Evolutionary conservation across 129 eudicot species (phyloP).

Genomic region (Saussurea involucrata): DNA sequence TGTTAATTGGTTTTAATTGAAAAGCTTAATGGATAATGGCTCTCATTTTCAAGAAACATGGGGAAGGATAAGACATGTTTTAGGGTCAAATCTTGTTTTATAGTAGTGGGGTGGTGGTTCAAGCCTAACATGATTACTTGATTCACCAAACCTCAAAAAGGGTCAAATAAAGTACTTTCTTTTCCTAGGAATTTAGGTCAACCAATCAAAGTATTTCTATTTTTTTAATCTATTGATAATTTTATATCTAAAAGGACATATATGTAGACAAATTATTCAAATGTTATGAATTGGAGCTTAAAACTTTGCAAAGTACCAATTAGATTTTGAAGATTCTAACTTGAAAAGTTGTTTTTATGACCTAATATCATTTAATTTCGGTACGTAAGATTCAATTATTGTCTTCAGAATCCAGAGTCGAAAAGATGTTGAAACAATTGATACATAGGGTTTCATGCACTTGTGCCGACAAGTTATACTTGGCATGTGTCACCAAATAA

Average conservation of each 20-base stretch:
- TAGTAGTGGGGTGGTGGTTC: conserved; percentile 32
- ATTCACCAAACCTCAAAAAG: conserved; percentile 10
- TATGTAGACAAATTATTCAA: neutral
- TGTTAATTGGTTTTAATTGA: conserved; percentile 19
- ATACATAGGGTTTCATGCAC: neutral
- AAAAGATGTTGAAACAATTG: neutral
- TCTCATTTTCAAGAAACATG: conserved; percentile 37
- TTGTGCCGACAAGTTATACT: neutral
- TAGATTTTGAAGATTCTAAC: neutral
- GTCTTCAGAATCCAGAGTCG: neutral
- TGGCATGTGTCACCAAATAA: conserved; percentile 11
- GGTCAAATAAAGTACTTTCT: conserved; percentile 14
- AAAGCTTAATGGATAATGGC: conserved; percentile 24
- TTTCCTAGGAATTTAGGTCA: conserved; percentile 17
- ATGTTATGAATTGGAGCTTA: neutral
- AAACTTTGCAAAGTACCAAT: neutral
- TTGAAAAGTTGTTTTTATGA: neutral
- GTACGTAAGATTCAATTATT: neutral
- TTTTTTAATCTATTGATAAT: neutral
- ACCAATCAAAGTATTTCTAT: neutral
- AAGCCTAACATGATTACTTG: conserved; percentile 36
- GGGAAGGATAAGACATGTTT: conserved; percentile 29
- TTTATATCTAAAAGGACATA: neutral
- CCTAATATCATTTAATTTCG: neutral
- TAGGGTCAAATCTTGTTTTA: conserved; percentile 28